A percentile compares a stretch with the other conserved stretches of the same genome.
phyloP scores from a whole-genome alignment of 1,139 yeast genomes.

The Kodamaea sp. region DNA sequence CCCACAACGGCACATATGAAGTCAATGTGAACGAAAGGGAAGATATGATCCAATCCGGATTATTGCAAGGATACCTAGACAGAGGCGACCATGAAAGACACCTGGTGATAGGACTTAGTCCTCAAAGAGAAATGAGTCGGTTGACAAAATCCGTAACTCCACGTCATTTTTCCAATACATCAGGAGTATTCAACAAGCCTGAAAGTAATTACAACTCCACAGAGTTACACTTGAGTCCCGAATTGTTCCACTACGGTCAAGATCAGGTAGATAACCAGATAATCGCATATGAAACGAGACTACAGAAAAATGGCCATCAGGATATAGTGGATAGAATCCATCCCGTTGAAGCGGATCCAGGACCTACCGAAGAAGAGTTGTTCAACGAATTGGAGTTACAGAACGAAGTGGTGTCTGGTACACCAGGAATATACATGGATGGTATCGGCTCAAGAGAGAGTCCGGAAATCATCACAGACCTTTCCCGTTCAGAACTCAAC shows the following conservation, averaged over 20 bases:
- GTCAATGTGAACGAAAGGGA: slow-evolving; percentile 18
- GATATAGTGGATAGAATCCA: background rate
- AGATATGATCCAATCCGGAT: slow-evolving; percentile 27
- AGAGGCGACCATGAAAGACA: slow-evolving; percentile 11
- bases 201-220: slow-evolving; percentile 12
- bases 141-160: slow-evolving; percentile 6
- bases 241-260: slow-evolving; percentile 25
- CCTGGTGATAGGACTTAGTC: slow-evolving; percentile 4
- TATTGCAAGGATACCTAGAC: slow-evolving; percentile 26
- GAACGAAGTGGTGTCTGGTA: background rate
- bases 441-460: background rate
- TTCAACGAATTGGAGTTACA: background rate
- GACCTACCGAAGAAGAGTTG: background rate
- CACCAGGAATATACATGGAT: background rate
- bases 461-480: too few relatives aligned
- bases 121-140: slow-evolving; percentile 5
- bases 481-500: slow-evolving; percentile 23
- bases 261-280: slow-evolving; percentile 20
- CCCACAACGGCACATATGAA: slow-evolving; percentile 21
- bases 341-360: background rate
- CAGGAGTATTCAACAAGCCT: slow-evolving; percentile 17
- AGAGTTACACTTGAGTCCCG: slow-evolving; percentile 20
- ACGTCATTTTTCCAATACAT: slow-evolving; percentile 5
- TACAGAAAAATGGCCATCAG: background rate
- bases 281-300: slow-evolving; percentile 10